Evolutionary conservation across 352 stramenopile genomes (phyloP).

Genomic region (Elongisporangium anandrum): DNA sequence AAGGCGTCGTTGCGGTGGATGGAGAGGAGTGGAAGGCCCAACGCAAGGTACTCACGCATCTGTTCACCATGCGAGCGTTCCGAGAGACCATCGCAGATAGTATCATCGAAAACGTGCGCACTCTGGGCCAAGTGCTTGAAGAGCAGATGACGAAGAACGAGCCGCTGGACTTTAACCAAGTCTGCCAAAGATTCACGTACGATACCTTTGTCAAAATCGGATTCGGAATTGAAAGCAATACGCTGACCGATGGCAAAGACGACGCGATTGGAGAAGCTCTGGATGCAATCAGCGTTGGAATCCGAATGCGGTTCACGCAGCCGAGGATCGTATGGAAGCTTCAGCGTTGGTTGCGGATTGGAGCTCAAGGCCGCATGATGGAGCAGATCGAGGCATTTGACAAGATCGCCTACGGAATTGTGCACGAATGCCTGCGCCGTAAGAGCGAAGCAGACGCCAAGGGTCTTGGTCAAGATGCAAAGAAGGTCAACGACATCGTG

Average conservation of each 20-base stretch:
- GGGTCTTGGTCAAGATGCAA: background rate
- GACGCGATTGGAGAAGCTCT: too few relatives aligned
- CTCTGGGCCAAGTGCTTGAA: constrained; percentile 19
- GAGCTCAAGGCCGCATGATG: constrained; percentile 17
- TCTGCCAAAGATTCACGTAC: constrained; percentile 31
- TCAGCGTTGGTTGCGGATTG: constrained; percentile 19
- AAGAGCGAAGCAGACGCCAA: constrained; percentile 1
- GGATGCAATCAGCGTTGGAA: too few relatives aligned
- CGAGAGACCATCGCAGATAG: constrained; percentile 27
- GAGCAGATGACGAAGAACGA: background rate
- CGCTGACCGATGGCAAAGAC: constrained; percentile 8
- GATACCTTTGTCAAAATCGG: constrained; percentile 60
- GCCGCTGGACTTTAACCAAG: too few relatives aligned
- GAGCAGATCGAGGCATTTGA: constrained; percentile 23
- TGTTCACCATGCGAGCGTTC: constrained; percentile 59
- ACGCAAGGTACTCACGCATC: constrained; percentile 72
- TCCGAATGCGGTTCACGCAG: constrained; percentile 17
- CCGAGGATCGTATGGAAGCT: constrained; percentile 34
- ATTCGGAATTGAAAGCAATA: constrained; percentile 44
- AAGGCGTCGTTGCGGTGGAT: constrained; percentile 52
- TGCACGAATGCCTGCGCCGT: constrained; percentile 11
- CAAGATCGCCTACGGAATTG: constrained; percentile 13
- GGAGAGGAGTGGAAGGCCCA: constrained; percentile 43
- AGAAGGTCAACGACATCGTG: constrained; percentile 28
- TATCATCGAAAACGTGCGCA: constrained; percentile 32